Evolutionary conservation across 805 yeast genomes (phyloP).

Genomic region (Crinitomyces ghanaensis): DNA sequence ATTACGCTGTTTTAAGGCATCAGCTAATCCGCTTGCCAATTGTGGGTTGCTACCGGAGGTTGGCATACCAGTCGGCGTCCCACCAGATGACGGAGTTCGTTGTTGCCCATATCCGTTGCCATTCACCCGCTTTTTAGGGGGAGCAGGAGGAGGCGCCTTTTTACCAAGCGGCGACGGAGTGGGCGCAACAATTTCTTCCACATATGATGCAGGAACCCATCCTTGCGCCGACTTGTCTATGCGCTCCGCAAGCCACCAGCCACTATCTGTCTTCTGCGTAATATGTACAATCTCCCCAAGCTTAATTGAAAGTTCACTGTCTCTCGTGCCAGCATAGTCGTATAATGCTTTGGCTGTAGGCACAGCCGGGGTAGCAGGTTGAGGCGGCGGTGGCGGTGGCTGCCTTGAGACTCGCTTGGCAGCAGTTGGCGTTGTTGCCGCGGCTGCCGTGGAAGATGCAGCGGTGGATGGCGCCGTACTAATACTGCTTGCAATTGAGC

Average conservation of each 20-base stretch:
- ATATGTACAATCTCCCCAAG: constrained; percentile 70
- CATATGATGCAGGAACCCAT: constrained; percentile 96
- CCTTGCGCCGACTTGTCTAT: constrained; percentile 74
- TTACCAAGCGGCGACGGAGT: constrained; percentile 13
- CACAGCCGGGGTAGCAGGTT: constrained; percentile 57
- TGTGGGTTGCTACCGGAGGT: constrained; percentile 14
- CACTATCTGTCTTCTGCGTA: constrained; percentile 63
- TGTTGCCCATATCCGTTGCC: not conserved
- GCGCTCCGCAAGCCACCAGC: constrained; percentile 88
- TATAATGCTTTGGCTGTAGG: constrained; percentile 80
- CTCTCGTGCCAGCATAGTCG: constrained; percentile 81
- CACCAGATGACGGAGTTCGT: constrained; percentile 7
- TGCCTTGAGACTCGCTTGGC: constrained; percentile 6
- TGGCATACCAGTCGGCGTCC: constrained; percentile 10
- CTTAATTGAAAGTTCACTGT: constrained; percentile 66
- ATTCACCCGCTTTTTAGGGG: constrained; percentile 11
- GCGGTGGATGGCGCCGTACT: constrained; percentile 3
- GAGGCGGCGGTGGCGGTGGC: constrained; percentile 36
- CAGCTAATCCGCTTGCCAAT: constrained; percentile 50
- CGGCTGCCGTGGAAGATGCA: constrained; percentile 21
- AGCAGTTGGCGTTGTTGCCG: constrained; percentile 23
- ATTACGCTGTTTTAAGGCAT: constrained; percentile 53
- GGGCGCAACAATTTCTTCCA: constrained; percentile 30
- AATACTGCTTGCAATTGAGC: too few species aligned
- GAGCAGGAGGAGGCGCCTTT: constrained; percentile 21